Conservation (phyloP, 31 red algal genomes). For the Endocladia muricata region DNA sequence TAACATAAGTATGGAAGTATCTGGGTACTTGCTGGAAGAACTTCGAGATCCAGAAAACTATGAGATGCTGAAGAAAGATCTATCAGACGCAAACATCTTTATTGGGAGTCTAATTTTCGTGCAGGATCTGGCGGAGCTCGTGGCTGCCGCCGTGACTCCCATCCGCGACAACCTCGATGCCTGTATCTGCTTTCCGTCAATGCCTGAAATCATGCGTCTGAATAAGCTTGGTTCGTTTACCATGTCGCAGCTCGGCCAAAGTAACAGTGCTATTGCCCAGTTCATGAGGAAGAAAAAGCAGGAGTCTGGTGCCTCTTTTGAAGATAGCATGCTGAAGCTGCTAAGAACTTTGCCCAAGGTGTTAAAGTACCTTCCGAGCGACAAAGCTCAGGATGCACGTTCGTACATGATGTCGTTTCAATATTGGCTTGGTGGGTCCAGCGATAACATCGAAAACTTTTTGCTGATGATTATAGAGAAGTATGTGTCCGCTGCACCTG, state of each 20-base stretch:
- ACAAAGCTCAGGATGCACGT: constrained; percentile 99
- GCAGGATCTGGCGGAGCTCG: constrained; percentile 97
- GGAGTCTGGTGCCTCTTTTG: constrained; percentile 89
- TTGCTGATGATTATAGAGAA: constrained; percentile 96
- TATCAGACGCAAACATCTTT: constrained; percentile 92
- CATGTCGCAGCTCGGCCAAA: constrained; percentile 87
- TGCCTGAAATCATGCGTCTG: constrained; percentile 98
- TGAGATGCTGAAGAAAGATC: constrained; percentile 82
- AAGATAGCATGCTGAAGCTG: constrained; percentile 96
- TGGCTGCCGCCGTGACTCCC: constrained; percentile 85
- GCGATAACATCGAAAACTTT: constrained; percentile 98
- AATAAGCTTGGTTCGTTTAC: constrained; percentile 98
- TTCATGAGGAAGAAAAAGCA: constrained; percentile 95
- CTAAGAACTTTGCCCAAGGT: constrained; percentile 99
- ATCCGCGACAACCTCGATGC: constrained; percentile 92
- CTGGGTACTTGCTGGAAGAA: constrained; percentile 95
- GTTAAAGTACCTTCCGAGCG: constrained; percentile 97
- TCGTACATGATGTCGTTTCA: constrained; percentile 99
- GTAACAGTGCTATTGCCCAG: constrained; percentile 80
- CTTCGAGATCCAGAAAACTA: constrained; percentile 82
- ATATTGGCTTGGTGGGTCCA: constrained; percentile 97
- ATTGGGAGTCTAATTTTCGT: constrained; percentile 99
- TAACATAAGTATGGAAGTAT: constrained; percentile 80
- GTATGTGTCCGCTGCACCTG: constrained; percentile 75
- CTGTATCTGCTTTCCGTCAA: constrained; percentile 97